Conservation (phyloP, 2,329 filamentous ascomycete species). For the Phyllachora maydis region DNA sequence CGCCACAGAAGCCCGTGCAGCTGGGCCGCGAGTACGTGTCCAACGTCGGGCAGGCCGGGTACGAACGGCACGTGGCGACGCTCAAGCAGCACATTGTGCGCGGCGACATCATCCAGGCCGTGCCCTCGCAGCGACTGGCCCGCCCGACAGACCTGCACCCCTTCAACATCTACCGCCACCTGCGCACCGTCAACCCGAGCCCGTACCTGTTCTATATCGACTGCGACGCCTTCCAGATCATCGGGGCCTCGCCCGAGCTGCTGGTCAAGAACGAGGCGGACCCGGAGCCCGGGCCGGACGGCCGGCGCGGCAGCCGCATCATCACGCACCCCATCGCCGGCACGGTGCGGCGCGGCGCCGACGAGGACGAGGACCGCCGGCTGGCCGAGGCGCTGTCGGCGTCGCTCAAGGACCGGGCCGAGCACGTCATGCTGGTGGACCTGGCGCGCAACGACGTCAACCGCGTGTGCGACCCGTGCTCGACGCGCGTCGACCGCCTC, state of each 20-base stretch:
- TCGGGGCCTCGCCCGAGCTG: conserved; percentile 86
- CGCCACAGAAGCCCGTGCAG: conserved; percentile 52
- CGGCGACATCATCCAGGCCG: conserved; percentile 94
- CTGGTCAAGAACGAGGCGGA: conserved; percentile 76
- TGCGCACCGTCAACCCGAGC: conserved; percentile 92
- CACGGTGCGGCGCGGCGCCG: conserved; percentile 73
- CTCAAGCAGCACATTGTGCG: conserved; percentile 80
- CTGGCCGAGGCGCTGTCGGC: conserved; percentile 58
- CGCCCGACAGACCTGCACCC: conserved; percentile 80
- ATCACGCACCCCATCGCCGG: conserved; percentile 96
- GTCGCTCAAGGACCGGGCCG: conserved; percentile 78
- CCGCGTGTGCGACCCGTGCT: conserved; percentile 76
- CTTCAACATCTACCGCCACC: conserved; percentile 93
- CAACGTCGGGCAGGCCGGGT: conserved; percentile 76
- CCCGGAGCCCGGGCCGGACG: too few species aligned
- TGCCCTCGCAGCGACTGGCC: conserved; percentile 83
- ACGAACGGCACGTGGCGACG: conserved; percentile 69
- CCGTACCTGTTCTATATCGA: conserved; percentile 95
- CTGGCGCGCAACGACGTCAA: conserved; percentile 93
- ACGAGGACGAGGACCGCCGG: conserved; percentile 58
- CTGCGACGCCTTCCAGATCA: conserved; percentile 81
- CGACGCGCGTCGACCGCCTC: conserved; percentile 75
- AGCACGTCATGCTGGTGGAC: conserved; percentile 97
- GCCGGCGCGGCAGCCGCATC: conserved; percentile 47
- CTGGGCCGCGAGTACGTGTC: conserved; percentile 66